phyloP scores from a whole-genome alignment of 192 early-diverging fungal genomes.

The Rhizophagus clarus region DNA sequence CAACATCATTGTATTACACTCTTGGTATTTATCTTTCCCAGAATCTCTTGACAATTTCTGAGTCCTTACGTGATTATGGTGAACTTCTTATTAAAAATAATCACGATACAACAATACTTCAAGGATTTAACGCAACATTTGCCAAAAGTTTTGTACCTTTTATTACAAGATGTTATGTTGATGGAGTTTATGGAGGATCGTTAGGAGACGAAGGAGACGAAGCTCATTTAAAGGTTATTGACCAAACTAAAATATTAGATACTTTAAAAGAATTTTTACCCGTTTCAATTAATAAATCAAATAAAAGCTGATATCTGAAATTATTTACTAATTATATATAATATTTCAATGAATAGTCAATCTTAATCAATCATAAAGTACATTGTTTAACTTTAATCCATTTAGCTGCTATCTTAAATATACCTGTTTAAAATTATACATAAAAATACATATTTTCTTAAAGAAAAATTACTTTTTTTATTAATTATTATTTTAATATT shows the following conservation, averaged over 20 bases:
- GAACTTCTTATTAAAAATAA: conserved; percentile 6
- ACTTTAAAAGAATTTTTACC: conserved; percentile 27
- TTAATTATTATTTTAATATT: no score
- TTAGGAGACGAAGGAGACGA: not conserved
- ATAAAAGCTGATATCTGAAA: not conserved
- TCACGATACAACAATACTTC: conserved; percentile 8
- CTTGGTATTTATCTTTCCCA: conserved; percentile 16
- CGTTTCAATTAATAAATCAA: not conserved
- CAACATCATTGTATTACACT: conserved; percentile 40
- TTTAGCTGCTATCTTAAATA: no score
- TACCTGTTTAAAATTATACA: no score
- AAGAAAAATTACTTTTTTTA: no score
- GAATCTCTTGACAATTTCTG: conserved; percentile 15
- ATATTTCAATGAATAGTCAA: no score
- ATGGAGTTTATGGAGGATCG: conserved; percentile 48
- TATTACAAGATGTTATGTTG: conserved; percentile 42
- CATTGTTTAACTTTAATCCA: no score
- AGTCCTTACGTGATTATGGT: conserved; percentile 20
- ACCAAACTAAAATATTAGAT: conserved; percentile 13
- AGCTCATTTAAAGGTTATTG: conserved; percentile 2
- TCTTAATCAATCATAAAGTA: no score
- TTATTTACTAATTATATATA: no score
- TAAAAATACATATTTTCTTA: no score
- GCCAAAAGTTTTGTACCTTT: conserved; percentile 30
- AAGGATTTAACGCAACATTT: conserved; percentile 28